Percentiles rank a stretch among this genome's conserved stretches.
These are phyloP conservation scores for Trichosporon asahii DNA, from an alignment of 1,284 basidiomycete species.

Conservation along the genomic window DNA sequence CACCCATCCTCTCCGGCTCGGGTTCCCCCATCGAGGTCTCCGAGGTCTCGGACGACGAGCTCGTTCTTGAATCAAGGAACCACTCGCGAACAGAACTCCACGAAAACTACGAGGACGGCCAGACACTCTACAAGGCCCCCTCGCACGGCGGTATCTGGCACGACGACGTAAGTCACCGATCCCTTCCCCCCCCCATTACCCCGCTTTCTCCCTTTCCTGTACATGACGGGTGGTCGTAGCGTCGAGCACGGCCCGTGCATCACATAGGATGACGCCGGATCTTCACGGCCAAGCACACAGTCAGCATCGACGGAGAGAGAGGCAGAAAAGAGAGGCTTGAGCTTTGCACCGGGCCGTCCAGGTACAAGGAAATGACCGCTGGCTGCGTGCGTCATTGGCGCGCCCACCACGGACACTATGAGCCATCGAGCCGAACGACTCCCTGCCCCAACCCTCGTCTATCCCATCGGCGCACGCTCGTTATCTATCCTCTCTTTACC, in stretches of 20 bases:
- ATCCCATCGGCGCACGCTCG: neutral
- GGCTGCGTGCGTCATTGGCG: conserved; percentile 1
- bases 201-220: neutral
- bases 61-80: conserved; percentile 21
- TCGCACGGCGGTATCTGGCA: conserved; percentile 46
- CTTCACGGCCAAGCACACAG: neutral
- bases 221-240: neutral
- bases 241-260: neutral
- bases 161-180: conserved; percentile 39
- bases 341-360: neutral
- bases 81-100: conserved; percentile 24
- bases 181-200: neutral
- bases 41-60: conserved; percentile 21
- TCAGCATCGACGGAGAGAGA: neutral
- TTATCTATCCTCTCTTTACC: neutral
- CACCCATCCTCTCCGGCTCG: conserved; percentile 24
- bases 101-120: conserved; percentile 20
- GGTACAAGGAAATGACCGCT: neutral
- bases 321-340: neutral
- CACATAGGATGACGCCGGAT: neutral
- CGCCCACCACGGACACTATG: conserved; percentile 4
- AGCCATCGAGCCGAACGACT: neutral
- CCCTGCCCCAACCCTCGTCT: neutral
- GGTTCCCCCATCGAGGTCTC: conserved; percentile 23
- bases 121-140: conserved; percentile 35